Evolutionary conservation across 306 rosid genomes (phyloP).

Genomic region (Parietaria judaica): DNA sequence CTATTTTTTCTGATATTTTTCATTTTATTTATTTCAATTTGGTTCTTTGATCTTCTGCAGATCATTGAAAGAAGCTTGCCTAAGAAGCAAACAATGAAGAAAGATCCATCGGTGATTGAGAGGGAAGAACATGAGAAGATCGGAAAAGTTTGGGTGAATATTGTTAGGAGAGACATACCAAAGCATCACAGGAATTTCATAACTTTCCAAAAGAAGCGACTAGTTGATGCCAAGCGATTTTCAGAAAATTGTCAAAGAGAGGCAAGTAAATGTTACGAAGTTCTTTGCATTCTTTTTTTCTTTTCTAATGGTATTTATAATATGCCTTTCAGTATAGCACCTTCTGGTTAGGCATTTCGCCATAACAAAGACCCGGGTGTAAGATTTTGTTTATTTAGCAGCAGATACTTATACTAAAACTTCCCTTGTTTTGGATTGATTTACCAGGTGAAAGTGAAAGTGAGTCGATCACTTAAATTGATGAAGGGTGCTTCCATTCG

Average conservation of each 20-base stretch:
- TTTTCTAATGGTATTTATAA: constrained; percentile 10
- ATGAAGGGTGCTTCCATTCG: constrained; percentile 71
- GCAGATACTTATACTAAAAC: constrained; percentile 16
- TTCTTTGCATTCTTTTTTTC: constrained; percentile 11
- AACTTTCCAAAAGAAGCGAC: constrained; percentile 78
- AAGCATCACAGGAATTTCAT: constrained; percentile 73
- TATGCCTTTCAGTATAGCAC: constrained; percentile 7
- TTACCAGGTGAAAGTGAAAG: constrained; percentile 75
- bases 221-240: constrained; percentile 82
- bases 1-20: neutral
- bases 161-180: constrained; percentile 85
- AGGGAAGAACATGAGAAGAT: constrained; percentile 84
- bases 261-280: constrained; percentile 38
- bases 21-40: constrained; percentile 9
- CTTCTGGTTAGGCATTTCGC: constrained; percentile 3
- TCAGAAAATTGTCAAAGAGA: constrained; percentile 97
- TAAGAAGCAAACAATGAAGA: constrained; percentile 61
- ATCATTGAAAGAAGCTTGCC: constrained; percentile 94
- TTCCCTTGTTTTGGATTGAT: constrained; percentile 11
- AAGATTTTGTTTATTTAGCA: neutral
- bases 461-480: constrained; percentile 79
- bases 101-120: constrained; percentile 76
- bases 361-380: constrained; percentile 5
- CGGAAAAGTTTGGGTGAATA: constrained; percentile 76
- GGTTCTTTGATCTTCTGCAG: constrained; percentile 37